Conservation (phyloP, 108 stramenopile genomes). For the Fragilaria radians region DNA sequence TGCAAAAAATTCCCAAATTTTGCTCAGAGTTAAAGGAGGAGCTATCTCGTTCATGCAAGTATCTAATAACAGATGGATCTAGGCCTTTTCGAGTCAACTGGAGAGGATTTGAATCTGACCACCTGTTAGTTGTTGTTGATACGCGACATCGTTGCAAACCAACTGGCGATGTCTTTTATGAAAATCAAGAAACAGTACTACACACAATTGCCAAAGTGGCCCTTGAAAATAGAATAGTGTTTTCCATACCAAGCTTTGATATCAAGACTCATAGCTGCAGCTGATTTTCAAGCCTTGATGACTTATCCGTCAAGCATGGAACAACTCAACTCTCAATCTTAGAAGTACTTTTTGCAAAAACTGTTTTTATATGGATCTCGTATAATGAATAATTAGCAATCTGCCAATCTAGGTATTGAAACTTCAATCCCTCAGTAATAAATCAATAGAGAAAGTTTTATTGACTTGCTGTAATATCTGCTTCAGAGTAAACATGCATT, state of each 20-base stretch:
- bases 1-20: constrained; percentile 44
- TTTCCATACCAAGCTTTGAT: constrained; percentile 8
- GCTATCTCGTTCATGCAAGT: constrained; percentile 39
- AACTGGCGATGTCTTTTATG: constrained; percentile 33
- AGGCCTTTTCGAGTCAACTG: constrained; percentile 45
- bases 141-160: constrained; percentile 34
- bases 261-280: no score
- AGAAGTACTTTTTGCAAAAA: no score
- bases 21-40: constrained; percentile 39
- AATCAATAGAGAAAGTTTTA: no score
- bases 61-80: constrained; percentile 54
- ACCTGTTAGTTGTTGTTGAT: constrained; percentile 51
- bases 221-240: constrained; percentile 25
- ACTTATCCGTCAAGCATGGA: no score
- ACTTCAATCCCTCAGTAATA: no score
- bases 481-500: no score
- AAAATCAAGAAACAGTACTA: constrained; percentile 38
- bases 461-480: no score
- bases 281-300: no score
- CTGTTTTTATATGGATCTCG: no score
- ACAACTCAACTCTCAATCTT: no score
- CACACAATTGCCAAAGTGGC: constrained; percentile 44
- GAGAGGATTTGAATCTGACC: constrained; percentile 32
- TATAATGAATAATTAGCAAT: no score
- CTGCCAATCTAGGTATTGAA: no score